A percentile compares a stretch with the other conserved stretches of the same genome.
phyloP scores from a whole-genome alignment of 2,329 filamentous ascomycete species.

The Ceratocystis diversiconidia region DNA sequence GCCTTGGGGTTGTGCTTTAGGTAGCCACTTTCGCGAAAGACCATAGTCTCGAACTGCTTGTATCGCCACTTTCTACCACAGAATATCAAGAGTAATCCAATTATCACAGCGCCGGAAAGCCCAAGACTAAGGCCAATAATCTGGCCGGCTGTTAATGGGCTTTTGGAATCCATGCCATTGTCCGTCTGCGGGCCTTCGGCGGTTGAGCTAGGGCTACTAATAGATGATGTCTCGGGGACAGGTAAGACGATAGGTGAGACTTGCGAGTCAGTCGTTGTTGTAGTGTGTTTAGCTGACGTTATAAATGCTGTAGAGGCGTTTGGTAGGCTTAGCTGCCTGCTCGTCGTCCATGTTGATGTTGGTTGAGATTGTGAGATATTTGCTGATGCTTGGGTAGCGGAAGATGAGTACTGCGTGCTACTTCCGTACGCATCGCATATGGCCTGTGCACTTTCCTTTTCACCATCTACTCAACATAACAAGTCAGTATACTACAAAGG shows the following conservation, averaged over 20 bases:
- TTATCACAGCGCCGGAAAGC: constrained; percentile 33
- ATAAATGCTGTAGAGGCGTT: constrained; percentile 5
- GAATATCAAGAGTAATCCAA: constrained; percentile 36
- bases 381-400: not conserved
- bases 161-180: constrained; percentile 15
- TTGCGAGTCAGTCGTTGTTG: constrained; percentile 7
- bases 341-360: not conserved
- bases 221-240: not conserved
- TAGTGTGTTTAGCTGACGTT: constrained; percentile 10
- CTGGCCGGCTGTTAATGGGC: constrained; percentile 29
- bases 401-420: not conserved
- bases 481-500: not conserved
- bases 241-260: not conserved
- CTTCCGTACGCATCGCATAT: constrained; percentile 5
- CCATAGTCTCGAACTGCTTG: constrained; percentile 26
- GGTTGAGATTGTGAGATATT: not conserved
- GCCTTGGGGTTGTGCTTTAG: constrained; percentile 20
- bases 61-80: constrained; percentile 31
- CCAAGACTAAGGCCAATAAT: constrained; percentile 46
- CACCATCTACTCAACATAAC: not conserved
- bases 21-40: constrained; percentile 27
- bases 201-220: constrained; percentile 18
- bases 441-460: not conserved
- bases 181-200: constrained; percentile 16
- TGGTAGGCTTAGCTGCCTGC: not conserved